Percentiles rank a stretch among this genome's conserved stretches.
Conservation (phyloP, 768 basidiomycete genomes). For the Naganishia vaughanmartiniae region DNA sequence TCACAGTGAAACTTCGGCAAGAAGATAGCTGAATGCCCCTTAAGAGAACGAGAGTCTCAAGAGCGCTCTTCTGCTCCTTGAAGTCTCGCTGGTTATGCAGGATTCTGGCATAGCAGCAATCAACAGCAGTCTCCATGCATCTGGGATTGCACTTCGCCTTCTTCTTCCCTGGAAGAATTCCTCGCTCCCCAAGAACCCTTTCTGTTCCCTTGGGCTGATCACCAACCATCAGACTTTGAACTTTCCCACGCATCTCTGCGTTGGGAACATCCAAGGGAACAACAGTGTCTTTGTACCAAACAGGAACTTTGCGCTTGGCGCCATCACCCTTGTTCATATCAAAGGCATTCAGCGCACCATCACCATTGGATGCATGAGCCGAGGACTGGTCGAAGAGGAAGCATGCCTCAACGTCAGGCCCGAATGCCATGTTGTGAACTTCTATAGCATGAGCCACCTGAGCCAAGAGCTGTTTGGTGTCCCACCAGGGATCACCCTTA, state of each 20-base stretch:
- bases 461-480: background rate
- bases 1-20: slow-evolving; percentile 57
- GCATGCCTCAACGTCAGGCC: background rate
- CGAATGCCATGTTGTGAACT: background rate
- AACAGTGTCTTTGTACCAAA: slow-evolving; percentile 3
- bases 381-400: slow-evolving; percentile 8
- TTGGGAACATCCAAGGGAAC: slow-evolving; percentile 1
- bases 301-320: background rate
- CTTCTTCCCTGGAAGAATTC: too few species aligned
- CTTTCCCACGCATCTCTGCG: background rate
- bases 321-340: slow-evolving; percentile 3
- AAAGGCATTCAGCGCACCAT: slow-evolving; percentile 5
- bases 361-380: background rate
- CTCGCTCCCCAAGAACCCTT: too few species aligned
- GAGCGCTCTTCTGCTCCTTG: slow-evolving; percentile 14
- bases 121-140: background rate
- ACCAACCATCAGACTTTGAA: background rate
- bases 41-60: slow-evolving; percentile 1
- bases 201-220: too few species aligned
- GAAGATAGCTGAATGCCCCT: slow-evolving; percentile 52
- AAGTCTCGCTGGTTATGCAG: slow-evolving; percentile 9
- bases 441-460: slow-evolving; percentile 2
- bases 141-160: too few species aligned
- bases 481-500: slow-evolving; percentile 13
- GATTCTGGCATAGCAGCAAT: slow-evolving; percentile 6